These are phyloP conservation scores for Aspergillus latus DNA, from an alignment of 2,329 filamentous ascomycete species.

Conservation along the genomic window DNA sequence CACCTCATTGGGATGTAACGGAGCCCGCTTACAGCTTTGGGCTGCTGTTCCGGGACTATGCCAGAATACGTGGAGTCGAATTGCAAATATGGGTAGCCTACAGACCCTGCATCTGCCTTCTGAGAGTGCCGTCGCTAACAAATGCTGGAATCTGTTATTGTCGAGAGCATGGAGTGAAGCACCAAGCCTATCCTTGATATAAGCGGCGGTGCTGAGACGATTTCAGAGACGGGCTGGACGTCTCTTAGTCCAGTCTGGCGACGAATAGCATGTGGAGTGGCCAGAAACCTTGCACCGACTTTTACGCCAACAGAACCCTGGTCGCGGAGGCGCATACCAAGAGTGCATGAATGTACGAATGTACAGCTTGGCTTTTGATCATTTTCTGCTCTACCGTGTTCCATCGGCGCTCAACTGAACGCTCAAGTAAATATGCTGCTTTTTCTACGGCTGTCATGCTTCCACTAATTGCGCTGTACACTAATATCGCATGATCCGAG, in stretches of 20 bases:
- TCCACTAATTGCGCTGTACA: too few relatives aligned
- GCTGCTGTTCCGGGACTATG: slow-evolving; percentile 26
- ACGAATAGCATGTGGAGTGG: too few relatives aligned
- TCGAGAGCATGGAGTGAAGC: slow-evolving; percentile 26
- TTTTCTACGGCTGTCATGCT: too few relatives aligned
- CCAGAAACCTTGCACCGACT: background rate
- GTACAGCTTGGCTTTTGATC: too few relatives aligned
- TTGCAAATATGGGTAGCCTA: slow-evolving; percentile 25
- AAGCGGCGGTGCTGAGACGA: too few relatives aligned
- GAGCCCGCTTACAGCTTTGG: slow-evolving; percentile 21
- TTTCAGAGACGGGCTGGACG: too few relatives aligned
- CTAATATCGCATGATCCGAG: too few relatives aligned
- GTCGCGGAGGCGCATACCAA: background rate
- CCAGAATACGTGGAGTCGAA: slow-evolving; percentile 20
- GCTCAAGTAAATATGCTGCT: too few relatives aligned
- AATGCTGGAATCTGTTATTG: slow-evolving; percentile 27
- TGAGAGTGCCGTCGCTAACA: slow-evolving; percentile 28
- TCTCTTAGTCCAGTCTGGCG: too few relatives aligned
- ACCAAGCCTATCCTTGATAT: slow-evolving; percentile 16
- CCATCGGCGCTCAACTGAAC: too few relatives aligned
- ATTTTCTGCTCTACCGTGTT: too few relatives aligned
- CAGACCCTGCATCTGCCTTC: slow-evolving; percentile 17
- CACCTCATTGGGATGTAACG: slow-evolving; percentile 29
- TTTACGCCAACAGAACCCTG: background rate
- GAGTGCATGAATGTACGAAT: background rate